Evolutionary conservation across 768 basidiomycete genomes (phyloP).

Genomic region (Hypholoma fasciculare): DNA sequence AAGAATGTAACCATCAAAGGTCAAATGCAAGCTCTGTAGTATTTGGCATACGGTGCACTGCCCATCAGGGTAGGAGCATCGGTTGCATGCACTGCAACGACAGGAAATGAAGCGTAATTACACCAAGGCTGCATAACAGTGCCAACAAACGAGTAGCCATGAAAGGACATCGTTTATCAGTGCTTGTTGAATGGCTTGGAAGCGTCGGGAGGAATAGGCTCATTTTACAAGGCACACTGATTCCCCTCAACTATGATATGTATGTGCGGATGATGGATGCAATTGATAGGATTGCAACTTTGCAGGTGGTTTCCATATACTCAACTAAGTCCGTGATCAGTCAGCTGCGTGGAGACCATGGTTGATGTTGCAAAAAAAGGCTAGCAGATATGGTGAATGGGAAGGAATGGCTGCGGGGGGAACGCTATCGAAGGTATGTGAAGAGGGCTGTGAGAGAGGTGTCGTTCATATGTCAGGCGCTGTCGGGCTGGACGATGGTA

Average conservation of each 20-base stretch:
- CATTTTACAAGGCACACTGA: slow-evolving; percentile 4
- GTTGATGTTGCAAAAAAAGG: slow-evolving; percentile 2
- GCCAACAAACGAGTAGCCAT: background rate
- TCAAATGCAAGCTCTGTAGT: background rate
- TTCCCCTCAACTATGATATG: background rate
- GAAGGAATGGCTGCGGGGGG: background rate
- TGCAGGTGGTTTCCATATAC: background rate
- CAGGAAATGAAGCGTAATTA: background rate
- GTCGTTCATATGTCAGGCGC: background rate
- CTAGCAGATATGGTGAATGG: background rate
- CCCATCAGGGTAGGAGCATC: background rate
- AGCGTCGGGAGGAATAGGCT: background rate
- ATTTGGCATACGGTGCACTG: no score
- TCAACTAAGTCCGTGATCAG: slow-evolving; percentile 3
- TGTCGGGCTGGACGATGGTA: background rate
- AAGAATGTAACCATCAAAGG: background rate
- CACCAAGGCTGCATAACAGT: background rate
- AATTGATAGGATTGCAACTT: background rate
- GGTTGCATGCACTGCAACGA: background rate
- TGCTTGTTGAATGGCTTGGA: background rate
- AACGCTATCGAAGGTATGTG: background rate
- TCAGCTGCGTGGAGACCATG: slow-evolving; percentile 6
- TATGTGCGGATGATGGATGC: background rate
- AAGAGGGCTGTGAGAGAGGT: background rate
- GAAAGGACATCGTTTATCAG: no score